Conservation (phyloP, 1,139 yeast genomes). For the Lodderomyces oxycetoniae region DNA sequence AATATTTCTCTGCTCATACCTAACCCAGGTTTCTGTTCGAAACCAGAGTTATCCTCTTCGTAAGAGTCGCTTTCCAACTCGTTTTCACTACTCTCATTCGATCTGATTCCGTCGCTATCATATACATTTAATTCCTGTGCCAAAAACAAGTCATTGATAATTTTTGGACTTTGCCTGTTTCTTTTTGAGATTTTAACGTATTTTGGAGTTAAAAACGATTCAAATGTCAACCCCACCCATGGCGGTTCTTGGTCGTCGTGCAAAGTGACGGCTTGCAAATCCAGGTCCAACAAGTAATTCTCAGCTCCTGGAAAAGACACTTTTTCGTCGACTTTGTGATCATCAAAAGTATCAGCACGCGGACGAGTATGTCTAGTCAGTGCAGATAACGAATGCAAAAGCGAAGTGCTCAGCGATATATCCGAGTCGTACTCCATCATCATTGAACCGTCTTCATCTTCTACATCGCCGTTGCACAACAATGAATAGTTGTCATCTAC, state of each 20-base stretch:
- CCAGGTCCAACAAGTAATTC: slow-evolving; percentile 5
- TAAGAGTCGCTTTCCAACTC: slow-evolving; percentile 10
- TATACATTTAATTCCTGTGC: slow-evolving; percentile 66
- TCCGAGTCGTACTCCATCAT: slow-evolving; percentile 11
- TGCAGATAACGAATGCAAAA: slow-evolving; percentile 4
- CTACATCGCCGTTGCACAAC: slow-evolving; percentile 15
- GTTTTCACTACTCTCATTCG: slow-evolving; percentile 6
- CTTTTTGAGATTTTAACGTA: slow-evolving; percentile 48
- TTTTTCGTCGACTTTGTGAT: slow-evolving; percentile 14
- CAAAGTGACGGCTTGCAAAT: slow-evolving; percentile 6
- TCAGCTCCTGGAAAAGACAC: slow-evolving; percentile 9
- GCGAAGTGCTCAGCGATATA: slow-evolving; percentile 9
- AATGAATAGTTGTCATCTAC: slow-evolving; percentile 13
- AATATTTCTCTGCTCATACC: slow-evolving; percentile 48
- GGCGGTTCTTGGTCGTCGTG: slow-evolving; percentile 19
- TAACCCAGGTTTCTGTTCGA: slow-evolving; percentile 1
- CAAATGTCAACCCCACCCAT: slow-evolving; percentile 32
- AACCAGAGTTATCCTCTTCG: slow-evolving; percentile 7
- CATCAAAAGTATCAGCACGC: slow-evolving; percentile 9
- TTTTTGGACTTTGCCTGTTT: slow-evolving; percentile 39
- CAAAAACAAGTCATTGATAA: slow-evolving; percentile 57
- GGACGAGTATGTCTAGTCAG: slow-evolving; percentile 2
- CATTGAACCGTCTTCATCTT: slow-evolving; percentile 5
- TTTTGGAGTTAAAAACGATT: slow-evolving; percentile 47
- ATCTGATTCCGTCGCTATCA: background rate